These are phyloP conservation scores for Elongisporangium senticosum DNA, from an alignment of 352 stramenopile species.

Conservation along the genomic window DNA sequence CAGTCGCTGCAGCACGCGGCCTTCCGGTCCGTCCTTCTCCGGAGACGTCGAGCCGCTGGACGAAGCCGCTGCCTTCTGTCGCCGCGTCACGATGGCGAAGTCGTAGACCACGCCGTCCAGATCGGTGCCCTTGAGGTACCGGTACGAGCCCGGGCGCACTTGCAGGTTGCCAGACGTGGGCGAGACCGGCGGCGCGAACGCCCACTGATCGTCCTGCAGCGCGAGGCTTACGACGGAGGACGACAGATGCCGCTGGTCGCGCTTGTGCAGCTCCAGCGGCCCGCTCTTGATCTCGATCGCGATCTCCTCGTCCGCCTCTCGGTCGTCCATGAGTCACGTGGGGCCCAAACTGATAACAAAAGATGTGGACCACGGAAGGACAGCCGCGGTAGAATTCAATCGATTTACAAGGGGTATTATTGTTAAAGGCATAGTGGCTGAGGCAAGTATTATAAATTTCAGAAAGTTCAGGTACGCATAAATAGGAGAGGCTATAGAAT, in stretches of 20 bases:
- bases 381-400: not conserved
- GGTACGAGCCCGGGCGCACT: conserved; percentile 34
- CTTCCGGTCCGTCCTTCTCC: conserved; percentile 32
- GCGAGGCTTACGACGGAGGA: conserved; percentile 39
- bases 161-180: conserved; percentile 18
- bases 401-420: not conserved
- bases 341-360: not conserved
- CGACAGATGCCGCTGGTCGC: conserved; percentile 38
- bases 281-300: conserved; percentile 6
- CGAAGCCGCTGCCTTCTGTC: conserved; percentile 13
- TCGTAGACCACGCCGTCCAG: conserved; percentile 51
- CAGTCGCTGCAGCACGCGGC: conserved; percentile 48
- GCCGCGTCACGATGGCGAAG: conserved; percentile 72
- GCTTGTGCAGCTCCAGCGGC: conserved; percentile 5
- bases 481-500: not conserved
- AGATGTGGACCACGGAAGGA: not conserved
- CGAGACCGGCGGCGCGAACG: conserved; percentile 38
- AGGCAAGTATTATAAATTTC: too few relatives aligned
- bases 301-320: conserved; percentile 6
- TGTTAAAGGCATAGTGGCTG: too few relatives aligned
- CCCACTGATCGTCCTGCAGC: conserved; percentile 58
- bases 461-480: not conserved
- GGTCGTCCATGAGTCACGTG: not conserved
- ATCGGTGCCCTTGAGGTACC: conserved; percentile 53
- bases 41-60: conserved; percentile 11